Evolutionary conservation across 306 rosid genomes (phyloP).

Genomic region (Citrullus mucosospermus): DNA sequence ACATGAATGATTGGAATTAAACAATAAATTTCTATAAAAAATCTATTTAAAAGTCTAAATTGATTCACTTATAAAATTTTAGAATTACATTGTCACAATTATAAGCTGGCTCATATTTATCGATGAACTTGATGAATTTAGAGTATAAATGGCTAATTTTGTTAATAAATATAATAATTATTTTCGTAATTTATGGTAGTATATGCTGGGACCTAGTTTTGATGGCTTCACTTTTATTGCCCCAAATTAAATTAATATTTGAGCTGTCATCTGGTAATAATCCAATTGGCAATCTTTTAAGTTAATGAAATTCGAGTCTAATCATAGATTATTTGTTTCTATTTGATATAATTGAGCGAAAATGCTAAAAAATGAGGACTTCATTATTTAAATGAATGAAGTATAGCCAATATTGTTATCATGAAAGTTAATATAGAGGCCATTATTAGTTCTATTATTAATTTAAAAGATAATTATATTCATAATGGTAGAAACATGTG

Average conservation of each 20-base stretch:
- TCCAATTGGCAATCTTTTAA: background rate
- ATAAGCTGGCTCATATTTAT: no score
- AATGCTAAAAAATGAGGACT: background rate
- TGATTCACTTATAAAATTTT: no score
- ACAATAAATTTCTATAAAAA: no score
- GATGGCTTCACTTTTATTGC: background rate
- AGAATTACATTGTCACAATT: no score
- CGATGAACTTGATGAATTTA: no score
- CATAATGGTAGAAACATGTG: background rate
- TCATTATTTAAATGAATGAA: background rate
- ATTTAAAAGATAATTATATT: background rate
- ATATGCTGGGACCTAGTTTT: background rate
- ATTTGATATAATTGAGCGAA: background rate
- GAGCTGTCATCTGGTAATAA: background rate
- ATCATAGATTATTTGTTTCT: background rate
- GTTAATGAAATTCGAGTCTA: background rate
- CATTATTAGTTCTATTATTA: background rate
- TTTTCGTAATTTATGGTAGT: background rate
- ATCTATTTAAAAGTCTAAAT: no score
- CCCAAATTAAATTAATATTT: background rate
- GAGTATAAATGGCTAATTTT: no score
- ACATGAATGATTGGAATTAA: no score
- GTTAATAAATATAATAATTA: no score
- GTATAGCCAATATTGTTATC: background rate
- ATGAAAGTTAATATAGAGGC: background rate